Base-by-base conservation (phyloP, 352 stramenopile species). In the Phytophthora melonis region DNA sequence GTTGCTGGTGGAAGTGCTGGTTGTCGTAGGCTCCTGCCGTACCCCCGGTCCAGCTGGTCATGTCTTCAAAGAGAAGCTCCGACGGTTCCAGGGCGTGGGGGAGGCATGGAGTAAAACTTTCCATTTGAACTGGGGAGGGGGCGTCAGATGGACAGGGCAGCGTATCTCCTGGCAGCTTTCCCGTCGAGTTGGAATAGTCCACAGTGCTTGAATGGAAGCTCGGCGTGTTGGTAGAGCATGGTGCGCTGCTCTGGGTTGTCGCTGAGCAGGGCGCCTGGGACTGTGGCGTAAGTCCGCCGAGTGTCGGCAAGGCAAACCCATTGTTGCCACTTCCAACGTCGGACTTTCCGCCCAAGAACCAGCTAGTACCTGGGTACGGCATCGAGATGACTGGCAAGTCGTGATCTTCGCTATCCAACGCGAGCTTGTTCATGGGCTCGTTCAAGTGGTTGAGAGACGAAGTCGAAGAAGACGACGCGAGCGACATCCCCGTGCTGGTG, bases 61-160 rank as follows among this genome's bases (percentile, higher is more conserved):
- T 78, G 36, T 77, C 79, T 16, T 81, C 74, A 45, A 85, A 86
- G n/a, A 86, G 66, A 36, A 86, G 56, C 58, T 84, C 67, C 10
- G 75, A 64, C 7, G 77, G 66, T 58, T 85, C 81, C 25, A 78
- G 50, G 23, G 63, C 25, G 36, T 77, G 74, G 13, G 67, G 57
- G 21, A 85, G 52, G 30, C 79, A 87, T 14, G 77, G 69, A 71
- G 69, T 23, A 63, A 88, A 79, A 32, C n/a, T 70, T 57, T 83
- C 79, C 79, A 88, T 80, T 60, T 83, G 79, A 69, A 75, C 77
- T 2, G 79, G 72, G 49, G 77, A 82, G 18, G 67, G 50, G 2
- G 43, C 52, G 52, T 72, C 68, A 9, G 59, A 68, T 50, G 73
- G 61, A n/a, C 63, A 72, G 18, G 69, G 69, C 21, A 60, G 5